Evolutionary conservation across 192 early-diverging fungal genomes (phyloP), one percentile per base, ranked within the genome.

Genomic region (Spinellus fusiger): DNA sequence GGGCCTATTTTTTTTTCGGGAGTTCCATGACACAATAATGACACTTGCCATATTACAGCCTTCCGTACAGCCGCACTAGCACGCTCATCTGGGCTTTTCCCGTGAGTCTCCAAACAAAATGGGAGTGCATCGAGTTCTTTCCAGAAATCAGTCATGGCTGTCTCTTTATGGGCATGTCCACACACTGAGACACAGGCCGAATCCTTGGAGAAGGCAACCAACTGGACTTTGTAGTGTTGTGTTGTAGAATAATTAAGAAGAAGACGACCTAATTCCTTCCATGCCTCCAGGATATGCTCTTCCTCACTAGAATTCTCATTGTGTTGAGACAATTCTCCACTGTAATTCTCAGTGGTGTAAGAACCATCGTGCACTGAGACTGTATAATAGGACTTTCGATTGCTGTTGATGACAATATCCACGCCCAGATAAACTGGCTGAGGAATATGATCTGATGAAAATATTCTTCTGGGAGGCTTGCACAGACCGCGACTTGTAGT

Each of bases 61-160:
- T 93, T 93, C 60, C 90, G 77, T 31, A 84, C 85, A 15, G 86
- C 88, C 27, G 86, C 79, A 28, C 80, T 81, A 10, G 86, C 88
- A 35, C 88, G 77, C 65, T 90, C 89, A 64, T 86, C 86, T 23
- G 84, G 63, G 22, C 76, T 74, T 33, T 64, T 48, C 20, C 86
- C 90, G 20, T 77, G 73, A 22, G 89, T 89, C 15, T 73, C 67
- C 50, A 91, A 75, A 65, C 84, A 68, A 66, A 90, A 85, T 9
- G 91, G 91, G 27, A 87, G 65, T 5, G 84, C 82, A 65, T 93
- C 91, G 12, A 90, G 62, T 51, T 92, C 88, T 31, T 83, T 79
- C 88, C 88, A 89, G 54, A 88, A 77, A 34, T 69, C 67, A 29
- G 73, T 80, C 60, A 78, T 76, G 74, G 74, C 56, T 84, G 64